Conservation (phyloP, 75 land plant genomes). For the Picea sitchensis region DNA sequence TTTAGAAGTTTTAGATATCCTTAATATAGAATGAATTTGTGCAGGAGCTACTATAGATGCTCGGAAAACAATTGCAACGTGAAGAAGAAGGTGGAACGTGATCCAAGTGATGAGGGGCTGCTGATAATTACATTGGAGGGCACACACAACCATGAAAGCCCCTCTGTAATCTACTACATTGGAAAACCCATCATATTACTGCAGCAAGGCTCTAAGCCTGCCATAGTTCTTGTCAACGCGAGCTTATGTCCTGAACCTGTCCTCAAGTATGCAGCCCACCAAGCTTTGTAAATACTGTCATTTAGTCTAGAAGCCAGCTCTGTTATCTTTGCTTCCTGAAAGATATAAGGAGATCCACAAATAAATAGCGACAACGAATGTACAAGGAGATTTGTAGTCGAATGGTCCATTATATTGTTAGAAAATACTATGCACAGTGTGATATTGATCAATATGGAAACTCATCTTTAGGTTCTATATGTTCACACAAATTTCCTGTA, state of each 20-base stretch:
- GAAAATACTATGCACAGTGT: no score
- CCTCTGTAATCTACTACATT: constrained; percentile 4
- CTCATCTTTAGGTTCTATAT: no score
- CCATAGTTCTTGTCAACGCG: neutral
- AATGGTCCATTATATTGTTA: no score
- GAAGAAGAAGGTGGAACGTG: constrained; percentile 86
- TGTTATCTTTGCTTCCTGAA: no score
- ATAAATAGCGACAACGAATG: no score
- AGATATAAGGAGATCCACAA: no score
- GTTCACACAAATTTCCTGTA: no score
- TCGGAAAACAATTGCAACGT: constrained; percentile 64
- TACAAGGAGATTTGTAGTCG: no score
- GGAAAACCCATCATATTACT: neutral
- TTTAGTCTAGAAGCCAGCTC: no score
- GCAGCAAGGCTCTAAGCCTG: neutral
- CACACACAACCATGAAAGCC: constrained; percentile 52
- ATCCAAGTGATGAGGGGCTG: constrained; percentile 47
- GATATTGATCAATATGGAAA: no score
- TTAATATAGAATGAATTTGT: neutral
- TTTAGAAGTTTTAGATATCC: neutral
- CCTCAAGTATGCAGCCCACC: no score
- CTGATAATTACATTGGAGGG: constrained; percentile 90
- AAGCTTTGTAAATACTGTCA: no score
- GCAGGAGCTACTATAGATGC: constrained; percentile 86
- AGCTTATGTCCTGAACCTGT: neutral